Percentiles rank a stretch among this genome's conserved stretches.
These are phyloP conservation scores for Coniella vitis DNA, from an alignment of 2,329 filamentous ascomycete genomes.

Conservation along the genomic window DNA sequence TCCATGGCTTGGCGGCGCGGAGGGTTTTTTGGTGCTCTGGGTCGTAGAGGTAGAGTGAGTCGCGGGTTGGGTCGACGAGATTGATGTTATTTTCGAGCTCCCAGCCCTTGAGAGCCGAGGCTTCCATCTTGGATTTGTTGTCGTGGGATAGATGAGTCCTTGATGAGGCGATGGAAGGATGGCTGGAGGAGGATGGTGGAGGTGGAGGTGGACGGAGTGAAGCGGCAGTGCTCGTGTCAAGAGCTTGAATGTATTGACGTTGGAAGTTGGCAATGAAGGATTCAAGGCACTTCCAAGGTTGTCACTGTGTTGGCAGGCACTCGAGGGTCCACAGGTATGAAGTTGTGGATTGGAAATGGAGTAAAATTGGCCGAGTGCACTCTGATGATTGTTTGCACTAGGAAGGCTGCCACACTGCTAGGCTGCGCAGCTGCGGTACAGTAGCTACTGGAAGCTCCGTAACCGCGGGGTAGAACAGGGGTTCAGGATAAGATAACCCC, in stretches of 20 bases:
- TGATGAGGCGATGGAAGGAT: background rate
- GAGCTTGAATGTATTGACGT: no score
- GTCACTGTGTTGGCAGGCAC: no score
- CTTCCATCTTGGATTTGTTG: constrained; percentile 9
- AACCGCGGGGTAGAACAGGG: background rate
- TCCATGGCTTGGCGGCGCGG: constrained; percentile 65
- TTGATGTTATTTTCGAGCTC: constrained; percentile 83
- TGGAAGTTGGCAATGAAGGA: no score
- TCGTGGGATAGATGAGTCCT: background rate
- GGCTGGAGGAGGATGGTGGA: no score
- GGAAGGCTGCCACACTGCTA: no score
- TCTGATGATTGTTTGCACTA: no score
- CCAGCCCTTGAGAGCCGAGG: constrained; percentile 14
- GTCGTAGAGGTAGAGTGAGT: constrained; percentile 87
- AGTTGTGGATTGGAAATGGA: no score
- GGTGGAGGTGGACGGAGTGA: no score
- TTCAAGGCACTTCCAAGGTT: no score
- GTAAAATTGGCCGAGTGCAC: no score
- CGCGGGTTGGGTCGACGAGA: constrained; percentile 77
- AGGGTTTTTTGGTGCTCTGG: constrained; percentile 59
- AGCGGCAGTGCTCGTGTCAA: no score
- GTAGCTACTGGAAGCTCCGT: background rate
- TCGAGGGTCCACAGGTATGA: no score
- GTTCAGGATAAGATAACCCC: background rate
- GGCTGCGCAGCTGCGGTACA: background rate